Conservation (phyloP, 345 rosid species). For the Hevea brasiliensis region DNA sequence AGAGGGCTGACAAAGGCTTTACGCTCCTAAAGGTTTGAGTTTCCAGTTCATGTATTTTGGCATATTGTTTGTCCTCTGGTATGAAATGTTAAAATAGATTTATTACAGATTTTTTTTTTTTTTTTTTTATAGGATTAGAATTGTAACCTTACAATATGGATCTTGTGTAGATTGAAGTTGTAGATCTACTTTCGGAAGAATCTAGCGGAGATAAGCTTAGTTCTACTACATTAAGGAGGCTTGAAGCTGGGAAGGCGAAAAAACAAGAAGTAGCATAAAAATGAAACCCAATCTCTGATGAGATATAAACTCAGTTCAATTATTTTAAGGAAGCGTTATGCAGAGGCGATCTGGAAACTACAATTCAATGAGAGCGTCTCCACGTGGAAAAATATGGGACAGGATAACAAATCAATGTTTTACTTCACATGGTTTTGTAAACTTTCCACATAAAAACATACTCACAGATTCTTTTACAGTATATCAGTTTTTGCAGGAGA, state of each 20-base stretch:
- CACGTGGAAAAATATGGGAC: too few species aligned
- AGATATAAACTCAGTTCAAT: too few species aligned
- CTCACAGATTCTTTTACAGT: too few species aligned
- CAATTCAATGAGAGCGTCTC: too few species aligned
- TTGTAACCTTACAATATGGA: not conserved
- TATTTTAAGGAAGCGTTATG: too few species aligned
- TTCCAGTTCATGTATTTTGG: not conserved
- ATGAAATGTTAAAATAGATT: not conserved
- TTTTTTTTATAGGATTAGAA: not conserved
- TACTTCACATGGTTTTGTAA: too few species aligned
- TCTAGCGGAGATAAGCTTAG: slow-evolving; percentile 66
- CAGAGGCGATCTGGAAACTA: not conserved
- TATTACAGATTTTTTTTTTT: not conserved
- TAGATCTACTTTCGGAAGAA: slow-evolving; percentile 74
- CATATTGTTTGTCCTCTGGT: too few species aligned
- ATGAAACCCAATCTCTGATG: not conserved
- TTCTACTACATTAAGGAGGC: slow-evolving; percentile 62
- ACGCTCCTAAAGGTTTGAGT: slow-evolving; percentile 67
- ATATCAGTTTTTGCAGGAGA: too few species aligned
- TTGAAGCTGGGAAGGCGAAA: slow-evolving; percentile 53
- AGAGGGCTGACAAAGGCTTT: slow-evolving; percentile 68
- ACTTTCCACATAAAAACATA: too few species aligned
- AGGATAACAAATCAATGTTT: too few species aligned
- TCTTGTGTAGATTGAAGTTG: slow-evolving; percentile 65
- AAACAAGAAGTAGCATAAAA: not conserved